Evolutionary conservation across 352 stramenopile species (phyloP), one percentile per base, ranked within the genome.

Genomic region (Pythium pyrilobum): DNA sequence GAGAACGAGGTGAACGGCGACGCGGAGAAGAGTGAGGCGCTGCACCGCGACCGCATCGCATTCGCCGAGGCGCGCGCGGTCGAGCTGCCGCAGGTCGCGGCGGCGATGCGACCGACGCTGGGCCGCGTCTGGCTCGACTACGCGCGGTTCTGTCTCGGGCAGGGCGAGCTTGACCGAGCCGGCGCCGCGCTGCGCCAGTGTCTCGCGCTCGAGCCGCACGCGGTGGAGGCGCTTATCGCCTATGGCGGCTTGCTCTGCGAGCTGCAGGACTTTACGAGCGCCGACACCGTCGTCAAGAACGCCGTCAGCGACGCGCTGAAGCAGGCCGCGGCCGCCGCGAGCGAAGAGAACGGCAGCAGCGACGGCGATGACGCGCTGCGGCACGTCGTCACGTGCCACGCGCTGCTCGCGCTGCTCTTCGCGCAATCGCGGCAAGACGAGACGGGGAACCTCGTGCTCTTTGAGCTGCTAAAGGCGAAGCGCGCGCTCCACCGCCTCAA

Each of bases 1-100:
- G 81, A 92, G 50, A 87, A 81, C 52, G 72, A 89, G 48, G 75
- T 81, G n/a, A 87, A 67, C 33, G 72, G 74, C 32, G 76, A 88
- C 45, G 39, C 70, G 5, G 75, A 85, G 11, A 91, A 85, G 55
- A 75, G 76, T 27, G 72, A 87, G 49, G 60, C 66, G 51, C 44
- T 87, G 23, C 72, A 90, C 65, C 56, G 85, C 25, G 78, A 91
- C 29, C 74, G 77, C 12, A 75, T 91, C 50, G 72, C 74, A 2
- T 77, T 79, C 20, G 72, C 68, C 5, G 76, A 89, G 27, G 57
- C 72, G 36, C 66, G 77, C 8, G 29, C 33, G 8, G 8, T 63
- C 0, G 41, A 45, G 44, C 21, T 57, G 18, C 40, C 47, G 12
- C 53, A 62, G 20, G 46, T 21, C 10, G 49, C 49, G 3, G 32